Evolutionary conservation across 2,329 filamentous ascomycete genomes (phyloP), one percentile per base, ranked within the genome.

Genomic region (Nigrospora oryzae): DNA sequence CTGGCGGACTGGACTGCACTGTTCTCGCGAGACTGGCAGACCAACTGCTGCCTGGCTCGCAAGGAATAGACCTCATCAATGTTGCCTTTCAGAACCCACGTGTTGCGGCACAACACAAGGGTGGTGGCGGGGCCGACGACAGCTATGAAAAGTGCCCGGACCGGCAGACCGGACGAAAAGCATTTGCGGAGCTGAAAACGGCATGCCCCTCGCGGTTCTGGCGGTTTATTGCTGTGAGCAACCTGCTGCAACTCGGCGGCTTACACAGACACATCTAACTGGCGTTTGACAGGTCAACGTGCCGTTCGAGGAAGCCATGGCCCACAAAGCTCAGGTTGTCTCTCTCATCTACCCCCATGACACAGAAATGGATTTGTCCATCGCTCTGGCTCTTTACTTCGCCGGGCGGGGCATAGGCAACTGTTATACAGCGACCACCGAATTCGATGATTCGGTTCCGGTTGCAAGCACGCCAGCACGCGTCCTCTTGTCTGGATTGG

Each of bases 311-410:
- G 86, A 94, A 54, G 86, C 83, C 0, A 60, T 82, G 37, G 71
- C 74, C 2, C 86, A 95, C 55, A 80, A 87, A 49, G 57, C 74
- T 3, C 74, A 74, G 23, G 77, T 98, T 16, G 76, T 90, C 34
- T 74, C 79, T 2, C 71, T 98, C 15, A 96, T 98, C 62, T 75
- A 85, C 53, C 93, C 93, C 0, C 93, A 98, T 64, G 91, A 95
- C 53, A 98, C 93, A 0, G 93, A 98, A 64, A 98, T 98, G 93
- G 93, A 98, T 57, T 73, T 98, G 1, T 98, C 93, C 4, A 98
- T 98, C 55, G 86, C 87, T 0, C 84, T 79, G 54, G 93, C 93
- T 0, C 72, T 98, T n/a, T 97, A 96, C 63, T 98, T 98, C 67
- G 89, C 93, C 6, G 83, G 91, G 0, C 78, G 89, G 35, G 91